Conservation (phyloP, 768 basidiomycete genomes). For the Hygrocybe punicea region DNA sequence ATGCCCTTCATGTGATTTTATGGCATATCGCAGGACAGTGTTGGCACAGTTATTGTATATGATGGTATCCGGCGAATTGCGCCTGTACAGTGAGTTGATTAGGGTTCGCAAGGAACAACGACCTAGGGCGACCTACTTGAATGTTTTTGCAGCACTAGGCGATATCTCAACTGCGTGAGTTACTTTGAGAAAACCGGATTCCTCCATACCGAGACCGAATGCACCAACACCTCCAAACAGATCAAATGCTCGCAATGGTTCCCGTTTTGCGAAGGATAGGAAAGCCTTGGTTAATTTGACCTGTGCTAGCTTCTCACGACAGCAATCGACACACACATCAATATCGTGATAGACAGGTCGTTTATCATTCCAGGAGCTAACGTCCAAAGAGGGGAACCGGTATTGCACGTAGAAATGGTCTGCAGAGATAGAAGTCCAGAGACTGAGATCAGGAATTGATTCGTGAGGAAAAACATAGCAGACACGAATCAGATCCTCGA, state of each 20-base stretch:
- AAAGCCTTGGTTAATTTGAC: constrained; percentile 35
- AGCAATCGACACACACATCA: constrained; percentile 42
- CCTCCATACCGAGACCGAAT: constrained; percentile 57
- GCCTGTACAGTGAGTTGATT: constrained; percentile 31
- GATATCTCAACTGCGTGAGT: constrained; percentile 69
- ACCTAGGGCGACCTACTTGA: constrained; percentile 43
- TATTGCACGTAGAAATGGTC: constrained; percentile 59
- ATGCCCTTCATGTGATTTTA: constrained; percentile 49
- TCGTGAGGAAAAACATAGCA: constrained; percentile 46
- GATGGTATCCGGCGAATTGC: constrained; percentile 48
- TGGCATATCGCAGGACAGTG: constrained; percentile 51
- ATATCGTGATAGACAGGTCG: constrained; percentile 34
- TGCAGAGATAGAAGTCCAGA: constrained; percentile 52
- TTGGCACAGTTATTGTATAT: constrained; percentile 77
- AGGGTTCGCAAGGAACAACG: neutral
- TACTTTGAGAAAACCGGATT: constrained; percentile 52
- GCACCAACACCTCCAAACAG: constrained; percentile 57
- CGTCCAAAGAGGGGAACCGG: constrained; percentile 42
- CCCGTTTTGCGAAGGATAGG: constrained; percentile 21
- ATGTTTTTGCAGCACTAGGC: constrained; percentile 69
- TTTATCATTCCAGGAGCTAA: constrained; percentile 38
- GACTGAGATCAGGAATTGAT: constrained; percentile 28
- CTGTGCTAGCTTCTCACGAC: constrained; percentile 28
- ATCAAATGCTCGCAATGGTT: constrained; percentile 39
- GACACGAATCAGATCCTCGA: constrained; percentile 43